Base-by-base conservation (phyloP, 176 grass and related monocot species). In the Raddia guianensis region DNA sequence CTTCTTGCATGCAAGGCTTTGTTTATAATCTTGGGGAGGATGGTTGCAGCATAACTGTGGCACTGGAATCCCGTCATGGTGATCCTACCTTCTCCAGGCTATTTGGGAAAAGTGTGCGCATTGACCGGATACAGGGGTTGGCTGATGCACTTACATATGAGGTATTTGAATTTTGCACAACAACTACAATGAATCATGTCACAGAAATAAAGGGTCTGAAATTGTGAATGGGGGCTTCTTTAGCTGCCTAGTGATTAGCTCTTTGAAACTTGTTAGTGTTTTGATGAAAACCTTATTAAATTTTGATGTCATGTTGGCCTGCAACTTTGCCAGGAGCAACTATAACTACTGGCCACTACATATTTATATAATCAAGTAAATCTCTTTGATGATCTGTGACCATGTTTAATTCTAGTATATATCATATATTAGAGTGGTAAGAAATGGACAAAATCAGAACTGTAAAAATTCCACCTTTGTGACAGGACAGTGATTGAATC, bases 31-130 rank as follows among this genome's bases (percentile, higher is more conserved):
- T 94, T 15, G 88, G 92, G 35, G 92, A 91, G 68, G 95, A 98
- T 89, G 86, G 95, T 72, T 94, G 92, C 78, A 94, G 91, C 75
- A 98, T 98, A 77, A 98, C 88, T 8, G 71, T 94, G 19, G 95
- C 95, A 80, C 75, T 98, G 45, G 95, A 98, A 78, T 98, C 92
- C 53, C 90, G 86, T 19, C 95, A 85, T 65, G 95, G 92, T 68
- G 90, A 98, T 63, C 86, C 95, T 75, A 98, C 95, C n/a, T 98
- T 98, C 80, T 98, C 92, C 52, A 94, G 87, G 85, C 82, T 98
- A 47, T 98, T 94, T 64, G 92, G 95, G 46, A 98, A 91, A 87
- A 98, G 83, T 54, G 90, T 98, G 55, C 90, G 92, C 67, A 91
- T 98, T 65, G 92, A 98, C 60, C 80, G 90, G n/a, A 94, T 98